Conservation (phyloP, 352 stramenopile genomes). For the Pythium phragmiticola region DNA sequence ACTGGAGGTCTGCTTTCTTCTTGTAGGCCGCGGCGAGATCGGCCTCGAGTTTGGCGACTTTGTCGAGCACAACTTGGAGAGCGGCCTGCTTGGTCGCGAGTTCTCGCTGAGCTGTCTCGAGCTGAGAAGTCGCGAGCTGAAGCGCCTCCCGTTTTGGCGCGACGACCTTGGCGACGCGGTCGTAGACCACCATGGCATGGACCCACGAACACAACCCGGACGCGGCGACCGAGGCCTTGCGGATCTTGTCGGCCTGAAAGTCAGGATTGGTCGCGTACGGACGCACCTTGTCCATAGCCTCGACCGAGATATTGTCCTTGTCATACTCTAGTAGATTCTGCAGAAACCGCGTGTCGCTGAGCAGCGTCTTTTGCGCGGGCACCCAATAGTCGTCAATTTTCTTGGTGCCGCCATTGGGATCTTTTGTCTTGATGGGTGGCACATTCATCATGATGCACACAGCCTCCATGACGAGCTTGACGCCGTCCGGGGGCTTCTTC, state of each 20-base stretch:
- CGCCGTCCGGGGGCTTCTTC: slow-evolving; percentile 93
- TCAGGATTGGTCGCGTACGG: slow-evolving; percentile 85
- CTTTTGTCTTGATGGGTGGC: slow-evolving; percentile 90
- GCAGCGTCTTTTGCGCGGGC: slow-evolving; percentile 90
- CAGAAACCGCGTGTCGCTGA: slow-evolving; percentile 92
- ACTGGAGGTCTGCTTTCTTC: slow-evolving; percentile 90
- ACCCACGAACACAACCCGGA: slow-evolving; percentile 95
- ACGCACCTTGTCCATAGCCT: slow-evolving; percentile 91
- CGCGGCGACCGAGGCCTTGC: slow-evolving; percentile 93
- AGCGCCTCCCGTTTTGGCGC: slow-evolving; percentile 92
- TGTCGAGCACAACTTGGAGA: slow-evolving; percentile 91
- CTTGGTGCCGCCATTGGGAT: slow-evolving; percentile 89
- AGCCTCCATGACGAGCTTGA: slow-evolving; percentile 94
- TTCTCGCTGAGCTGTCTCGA: slow-evolving; percentile 85
- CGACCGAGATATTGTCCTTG: slow-evolving; percentile 92
- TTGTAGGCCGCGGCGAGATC: slow-evolving; percentile 90
- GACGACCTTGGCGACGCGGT: slow-evolving; percentile 91
- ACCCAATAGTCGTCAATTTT: slow-evolving; percentile 96
- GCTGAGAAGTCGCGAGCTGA: slow-evolving; percentile 82
- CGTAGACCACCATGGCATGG: slow-evolving; percentile 96
- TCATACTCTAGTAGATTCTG: slow-evolving; percentile 94
- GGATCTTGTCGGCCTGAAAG: slow-evolving; percentile 93
- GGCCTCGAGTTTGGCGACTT: slow-evolving; percentile 87
- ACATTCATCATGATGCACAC: slow-evolving; percentile 96
- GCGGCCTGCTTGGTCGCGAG: slow-evolving; percentile 90